phyloP scores from a whole-genome alignment of 1,284 basidiomycete species.

The Xanthoconium separans region DNA sequence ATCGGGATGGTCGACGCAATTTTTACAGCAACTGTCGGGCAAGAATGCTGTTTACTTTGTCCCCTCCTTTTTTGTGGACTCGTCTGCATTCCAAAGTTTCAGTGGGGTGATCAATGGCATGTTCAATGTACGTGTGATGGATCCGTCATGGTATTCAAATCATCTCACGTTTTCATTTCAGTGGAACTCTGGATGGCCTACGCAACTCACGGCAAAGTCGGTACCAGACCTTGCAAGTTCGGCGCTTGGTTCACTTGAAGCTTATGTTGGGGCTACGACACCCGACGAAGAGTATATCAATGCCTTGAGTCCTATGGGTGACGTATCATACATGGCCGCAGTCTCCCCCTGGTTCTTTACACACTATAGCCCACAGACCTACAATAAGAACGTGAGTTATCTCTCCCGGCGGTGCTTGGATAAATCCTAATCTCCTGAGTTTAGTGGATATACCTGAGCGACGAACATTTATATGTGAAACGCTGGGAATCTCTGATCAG shows the following conservation, averaged over 20 bases:
- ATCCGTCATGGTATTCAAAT: neutral
- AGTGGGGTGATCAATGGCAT: conserved; percentile 54
- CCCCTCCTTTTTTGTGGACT: conserved; percentile 64
- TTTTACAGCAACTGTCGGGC: conserved; percentile 47
- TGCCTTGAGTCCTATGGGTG: conserved; percentile 34
- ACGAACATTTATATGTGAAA: conserved; percentile 70
- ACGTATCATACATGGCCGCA: conserved; percentile 36
- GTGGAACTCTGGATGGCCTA: conserved; percentile 72
- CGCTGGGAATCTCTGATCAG: conserved; percentile 74
- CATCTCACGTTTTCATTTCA: conserved; percentile 21
- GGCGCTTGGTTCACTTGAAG: conserved; percentile 38
- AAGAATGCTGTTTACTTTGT: conserved; percentile 57
- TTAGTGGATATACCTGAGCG: conserved; percentile 61
- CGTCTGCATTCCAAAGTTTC: conserved; percentile 49
- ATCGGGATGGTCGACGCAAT: conserved; percentile 60
- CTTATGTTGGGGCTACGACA: conserved; percentile 46
- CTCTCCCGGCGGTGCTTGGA: neutral
- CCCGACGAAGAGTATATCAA: conserved; percentile 48
- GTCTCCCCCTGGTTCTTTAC: conserved; percentile 82
- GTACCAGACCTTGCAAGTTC: conserved; percentile 28
- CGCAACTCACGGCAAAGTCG: conserved; percentile 47
- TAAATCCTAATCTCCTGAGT: conserved; percentile 6
- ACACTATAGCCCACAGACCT: conserved; percentile 62
- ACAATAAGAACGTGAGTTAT: conserved; percentile 75
- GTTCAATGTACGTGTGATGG: conserved; percentile 48